Conservation (phyloP, 306 rosid species). For the Gynostemma pentaphyllum region DNA sequence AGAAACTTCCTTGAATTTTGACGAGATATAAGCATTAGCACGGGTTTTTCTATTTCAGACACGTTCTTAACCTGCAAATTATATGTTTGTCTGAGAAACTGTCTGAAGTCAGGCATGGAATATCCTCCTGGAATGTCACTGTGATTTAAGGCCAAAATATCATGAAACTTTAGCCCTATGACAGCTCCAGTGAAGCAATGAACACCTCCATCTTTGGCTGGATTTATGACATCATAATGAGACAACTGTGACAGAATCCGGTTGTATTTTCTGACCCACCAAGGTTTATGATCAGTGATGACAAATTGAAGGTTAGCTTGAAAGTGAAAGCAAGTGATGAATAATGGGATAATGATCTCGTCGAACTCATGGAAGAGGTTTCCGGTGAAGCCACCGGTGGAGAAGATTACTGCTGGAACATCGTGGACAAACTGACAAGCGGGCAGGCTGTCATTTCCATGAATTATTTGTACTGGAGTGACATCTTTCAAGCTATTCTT, state of each 20-base stretch:
- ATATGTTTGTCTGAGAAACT: constrained; percentile 19
- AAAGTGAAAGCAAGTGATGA: constrained; percentile 23
- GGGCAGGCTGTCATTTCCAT: constrained; percentile 8
- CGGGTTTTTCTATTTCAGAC: not conserved
- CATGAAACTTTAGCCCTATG: constrained; percentile 23
- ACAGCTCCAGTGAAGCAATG: constrained; percentile 26
- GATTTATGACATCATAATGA: constrained; percentile 12
- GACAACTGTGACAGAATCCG: constrained; percentile 20
- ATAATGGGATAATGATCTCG: constrained; percentile 22
- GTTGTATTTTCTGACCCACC: constrained; percentile 23
- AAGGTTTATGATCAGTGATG: constrained; percentile 15
- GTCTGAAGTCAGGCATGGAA: constrained; percentile 20
- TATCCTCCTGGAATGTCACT: constrained; percentile 24
- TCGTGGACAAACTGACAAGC: constrained; percentile 15
- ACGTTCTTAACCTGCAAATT: constrained; percentile 8
- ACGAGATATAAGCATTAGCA: constrained; percentile 21
- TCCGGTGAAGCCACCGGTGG: constrained; percentile 27
- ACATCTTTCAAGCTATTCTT: constrained; percentile 11
- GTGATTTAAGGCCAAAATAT: constrained; percentile 17
- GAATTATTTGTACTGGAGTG: constrained; percentile 10
- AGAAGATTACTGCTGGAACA: constrained; percentile 20
- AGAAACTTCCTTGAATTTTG: constrained; percentile 15
- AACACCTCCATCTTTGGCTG: constrained; percentile 9
- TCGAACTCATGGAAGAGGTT: constrained; percentile 28
- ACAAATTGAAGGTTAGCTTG: constrained; percentile 16